Base-by-base conservation (phyloP, 148 eudicot species). In the Chenopodium berlandieri region DNA sequence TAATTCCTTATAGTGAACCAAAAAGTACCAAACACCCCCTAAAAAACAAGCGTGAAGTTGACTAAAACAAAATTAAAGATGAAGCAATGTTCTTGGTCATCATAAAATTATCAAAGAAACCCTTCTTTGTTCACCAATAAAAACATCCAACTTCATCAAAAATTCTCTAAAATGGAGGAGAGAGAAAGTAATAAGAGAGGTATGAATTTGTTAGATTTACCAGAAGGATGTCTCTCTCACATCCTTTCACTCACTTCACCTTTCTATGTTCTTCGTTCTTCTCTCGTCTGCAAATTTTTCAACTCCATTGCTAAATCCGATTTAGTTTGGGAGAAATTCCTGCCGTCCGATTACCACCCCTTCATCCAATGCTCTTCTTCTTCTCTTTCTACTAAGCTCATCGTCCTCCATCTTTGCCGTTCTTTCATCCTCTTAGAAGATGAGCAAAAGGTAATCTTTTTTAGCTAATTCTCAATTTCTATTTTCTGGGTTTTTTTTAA, bases 181-280 rank as follows among this genome's bases (percentile, higher is more conserved):
- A 70, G 37, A 37, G 75, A 47, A 58, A 75, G 73, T 58, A 80
- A 23, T 9, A 83, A 83, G 32, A 80, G 75, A 8, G 75, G 80
- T 1, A 44, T 78, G 46, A 75, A 68, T 63, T 78, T 85, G 75
- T 78, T 85, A 30, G 87, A 78, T 16, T 82, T 85, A 79, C 87
- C 87, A 68, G 87, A 85, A 69, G 79, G 72, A 0, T 85, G 87
- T n/a, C 10, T 85, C 0, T 78, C 79, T 27, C 76, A 81, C 66
- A 81, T 85, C 17, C 81, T 85, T 13, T 81, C 87, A 20, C 82
- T 81, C 37, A 85, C 84, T 32, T 77, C 87, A 4, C 87, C 87
- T 1, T n/a, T 77, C 0, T 81, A 85, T 19, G 83, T 78, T 23
- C 82, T 77, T 47, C 74, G 87, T 40, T 81, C 79, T 14, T 73